Base-by-base conservation (phyloP, 73 alveolate species). In the Paramecium biaurelia region DNA sequence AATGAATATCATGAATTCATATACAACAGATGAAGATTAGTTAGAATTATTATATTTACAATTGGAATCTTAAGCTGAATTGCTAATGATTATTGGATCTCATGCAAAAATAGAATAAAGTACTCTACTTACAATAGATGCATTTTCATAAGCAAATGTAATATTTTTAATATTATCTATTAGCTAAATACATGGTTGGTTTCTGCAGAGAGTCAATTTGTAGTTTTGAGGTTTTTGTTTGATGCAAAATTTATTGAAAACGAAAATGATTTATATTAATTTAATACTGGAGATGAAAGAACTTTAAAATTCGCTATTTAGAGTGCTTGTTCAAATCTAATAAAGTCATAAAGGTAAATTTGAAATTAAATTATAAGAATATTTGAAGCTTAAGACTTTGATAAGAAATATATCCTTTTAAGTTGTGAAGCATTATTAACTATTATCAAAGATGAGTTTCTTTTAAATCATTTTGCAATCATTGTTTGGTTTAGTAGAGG, bases 401-500 rank as follows among this genome's bases (percentile, higher is more conserved):
- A 14, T 7, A 79, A 47, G 28, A 79, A 79, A 15, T 43, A 41
- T 18, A 26, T 79, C 1, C 74, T 79, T 2, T 5, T 79, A 4
- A 38, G 72, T 79, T 32, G 90, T 23, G 42, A 45, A 12, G 74
- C 70, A 4, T 43, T 79, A 21, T 41, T 30, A 79, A 43, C 42
- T 42, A 79, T 79, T 7, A 30, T 32, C 5, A 79, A 79, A 63
- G 72, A 79, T 42, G 74, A 79, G 5, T 42, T 7, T 24, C 56
- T 79, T 2, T 79, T 79, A 79, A 79, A 79, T 42, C 90, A 79
- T 79, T 79, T 79, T 79, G 42, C 76, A 9, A 47, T 79, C 21
- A 41, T 79, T 1, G 45, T 38, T 21, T 21, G 72, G 56, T 79
- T 79, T 45, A 43, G 74, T 42, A 79, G 74, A 43, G 74, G 90